Base-by-base conservation (phyloP, 2,329 filamentous ascomycete genomes). In the Conoideocrella luteorostrata region DNA sequence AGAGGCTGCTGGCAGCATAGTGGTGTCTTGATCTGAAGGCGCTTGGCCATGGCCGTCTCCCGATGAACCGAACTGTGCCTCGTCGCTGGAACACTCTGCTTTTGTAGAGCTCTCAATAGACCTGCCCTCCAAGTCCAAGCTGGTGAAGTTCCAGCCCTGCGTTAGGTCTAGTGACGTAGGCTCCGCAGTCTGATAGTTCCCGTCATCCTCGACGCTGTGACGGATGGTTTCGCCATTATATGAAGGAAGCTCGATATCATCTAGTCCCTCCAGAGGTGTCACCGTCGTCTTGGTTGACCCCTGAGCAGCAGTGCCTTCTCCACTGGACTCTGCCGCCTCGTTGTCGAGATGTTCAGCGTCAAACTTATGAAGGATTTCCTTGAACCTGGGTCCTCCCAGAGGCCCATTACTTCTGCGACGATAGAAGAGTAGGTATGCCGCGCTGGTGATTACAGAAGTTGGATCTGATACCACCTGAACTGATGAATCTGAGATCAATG, bases 391-490 rank as follows among this genome's bases (percentile, higher is more conserved):
- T 21, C 90, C 90, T 45, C 93, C 93, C 52, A 98, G 79, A 50
- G 88, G 86, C 49, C 66, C 67, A 7, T 77, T 73, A 5, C 88
- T 88, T 50, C 88, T 84, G 45, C 93, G 86, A 32, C 93, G 87
- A 68, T 98, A 98, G 72, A 98, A 98, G 26, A 98, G 74, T 10
- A 98, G 76, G 64, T 98, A 98, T 0, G 93, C 93, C 17, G 86
- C 83, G 13, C 78, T 67, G 4, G 87, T 86, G 5, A 95, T 78
- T 7, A 88, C 78, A 22, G 70, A 71, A 26, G 75, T 64, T 0
- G 80, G 71, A 47, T 86, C 77, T 22, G 70, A 72, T 6, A 77
- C 72, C 52, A 74, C 74, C 26, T 74, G 77, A 15, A 89, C 87
- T 11, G 77, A 79, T 7, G 87, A 86, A 65, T 96, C 90, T 95